Percentiles rank a stretch among this genome's conserved stretches.
Evolutionary conservation across 2,329 filamentous ascomycete species (phyloP).

Genomic region (Cladorrhinum sp.): DNA sequence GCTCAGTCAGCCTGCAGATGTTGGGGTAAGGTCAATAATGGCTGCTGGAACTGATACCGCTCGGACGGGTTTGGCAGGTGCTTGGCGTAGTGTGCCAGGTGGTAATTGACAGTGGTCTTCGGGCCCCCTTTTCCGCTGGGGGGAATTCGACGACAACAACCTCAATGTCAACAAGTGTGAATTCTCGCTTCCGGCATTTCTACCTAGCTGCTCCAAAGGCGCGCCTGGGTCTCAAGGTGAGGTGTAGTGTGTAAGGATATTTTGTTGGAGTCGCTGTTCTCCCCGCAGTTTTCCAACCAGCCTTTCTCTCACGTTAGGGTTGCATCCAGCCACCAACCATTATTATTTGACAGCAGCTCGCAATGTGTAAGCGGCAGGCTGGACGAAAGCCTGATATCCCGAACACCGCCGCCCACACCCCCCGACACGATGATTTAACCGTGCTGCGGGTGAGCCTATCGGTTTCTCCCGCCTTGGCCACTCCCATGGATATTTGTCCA

Average conservation of each 20-base stretch:
- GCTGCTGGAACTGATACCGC: constrained; percentile 1
- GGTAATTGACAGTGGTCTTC: neutral
- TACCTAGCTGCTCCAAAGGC: neutral
- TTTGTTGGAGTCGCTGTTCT: neutral
- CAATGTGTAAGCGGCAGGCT: neutral
- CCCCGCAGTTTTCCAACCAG: neutral
- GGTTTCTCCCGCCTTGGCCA: constrained; percentile 21
- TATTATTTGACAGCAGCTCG: neutral
- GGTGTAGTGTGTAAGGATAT: neutral
- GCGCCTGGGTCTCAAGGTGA: neutral
- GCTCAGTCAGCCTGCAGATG: constrained; percentile 4
- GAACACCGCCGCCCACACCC: neutral
- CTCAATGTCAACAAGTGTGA: neutral
- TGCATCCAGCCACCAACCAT: neutral
- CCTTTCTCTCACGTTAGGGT: neutral
- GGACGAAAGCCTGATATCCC: neutral
- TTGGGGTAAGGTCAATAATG: constrained; percentile 3
- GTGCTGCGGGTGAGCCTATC: constrained; percentile 16
- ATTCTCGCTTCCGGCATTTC: neutral
- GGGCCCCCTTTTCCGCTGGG: neutral
- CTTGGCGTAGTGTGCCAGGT: neutral
- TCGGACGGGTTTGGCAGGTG: constrained; percentile 1
- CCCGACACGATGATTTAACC: constrained; percentile 18
- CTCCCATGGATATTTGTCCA: constrained; percentile 16
- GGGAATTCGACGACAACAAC: neutral